Conservation (phyloP, 2,329 filamentous ascomycete species). For the Alternaria gansuensis region DNA sequence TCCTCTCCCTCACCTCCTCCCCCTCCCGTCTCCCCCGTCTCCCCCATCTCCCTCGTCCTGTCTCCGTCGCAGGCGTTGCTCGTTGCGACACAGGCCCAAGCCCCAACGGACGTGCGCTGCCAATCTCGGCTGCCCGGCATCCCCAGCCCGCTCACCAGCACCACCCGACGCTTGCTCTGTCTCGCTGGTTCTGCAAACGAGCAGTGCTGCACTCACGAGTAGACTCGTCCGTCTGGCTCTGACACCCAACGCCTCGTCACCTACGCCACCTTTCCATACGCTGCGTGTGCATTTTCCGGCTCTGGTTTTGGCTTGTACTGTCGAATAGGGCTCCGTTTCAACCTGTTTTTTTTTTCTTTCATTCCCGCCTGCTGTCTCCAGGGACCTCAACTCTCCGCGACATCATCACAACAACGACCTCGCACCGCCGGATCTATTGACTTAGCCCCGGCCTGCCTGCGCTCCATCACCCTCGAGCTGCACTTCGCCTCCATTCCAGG, state of each 20-base stretch:
- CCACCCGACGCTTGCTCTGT: conserved; percentile 23
- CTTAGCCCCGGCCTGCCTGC: conserved; percentile 48
- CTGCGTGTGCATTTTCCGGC: conserved; percentile 18
- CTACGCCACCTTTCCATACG: conserved; percentile 15
- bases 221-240: conserved; percentile 18
- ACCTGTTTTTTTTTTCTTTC: conserved; percentile 27
- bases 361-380: conserved; percentile 13
- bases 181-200: conserved; percentile 19
- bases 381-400: conserved; percentile 26
- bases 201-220: conserved; percentile 13
- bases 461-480: conserved; percentile 29
- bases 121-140: conserved; percentile 23
- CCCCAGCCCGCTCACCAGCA: conserved; percentile 18
- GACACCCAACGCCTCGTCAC: conserved; percentile 23
- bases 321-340: conserved; percentile 28
- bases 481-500: conserved; percentile 27
- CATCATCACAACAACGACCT: conserved; percentile 26
- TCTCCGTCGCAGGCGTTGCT: conserved; percentile 31
- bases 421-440: conserved; percentile 52
- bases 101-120: conserved; percentile 22
- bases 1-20: conserved; percentile 21
- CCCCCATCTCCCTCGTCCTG: conserved; percentile 21
- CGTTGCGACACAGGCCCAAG: conserved; percentile 27
- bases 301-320: conserved; percentile 21
- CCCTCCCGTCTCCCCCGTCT: conserved; percentile 11